Percentiles rank a stretch among this genome's conserved stretches.
Conservation (phyloP, 2,329 filamentous ascomycete species). For the Zasmidium angulare region DNA sequence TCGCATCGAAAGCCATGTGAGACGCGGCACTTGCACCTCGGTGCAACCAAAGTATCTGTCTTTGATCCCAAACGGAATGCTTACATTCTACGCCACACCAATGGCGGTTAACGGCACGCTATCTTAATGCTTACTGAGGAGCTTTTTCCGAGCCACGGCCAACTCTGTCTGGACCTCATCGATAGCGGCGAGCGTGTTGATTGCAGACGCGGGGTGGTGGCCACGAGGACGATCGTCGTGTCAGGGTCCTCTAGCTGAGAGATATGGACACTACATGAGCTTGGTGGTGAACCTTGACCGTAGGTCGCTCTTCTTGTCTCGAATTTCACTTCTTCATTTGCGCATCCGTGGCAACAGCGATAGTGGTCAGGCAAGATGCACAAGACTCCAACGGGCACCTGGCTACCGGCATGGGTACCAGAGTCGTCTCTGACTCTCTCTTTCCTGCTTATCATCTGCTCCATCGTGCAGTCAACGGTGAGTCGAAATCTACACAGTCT, state of each 20-base stretch:
- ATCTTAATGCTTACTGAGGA: not conserved
- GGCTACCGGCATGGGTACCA: conserved; percentile 28
- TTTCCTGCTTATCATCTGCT: conserved; percentile 25
- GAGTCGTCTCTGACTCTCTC: conserved; percentile 23
- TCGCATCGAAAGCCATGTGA: not conserved
- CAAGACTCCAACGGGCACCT: conserved; percentile 21
- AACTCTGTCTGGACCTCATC: not conserved
- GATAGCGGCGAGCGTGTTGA: not conserved
- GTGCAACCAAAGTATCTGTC: not conserved
- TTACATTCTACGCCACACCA: not conserved
- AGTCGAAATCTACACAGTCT: not conserved
- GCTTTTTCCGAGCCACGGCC: not conserved
- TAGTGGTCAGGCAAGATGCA: conserved; percentile 18
- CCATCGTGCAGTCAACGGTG: conserved; percentile 21
- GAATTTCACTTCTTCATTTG: not conserved
- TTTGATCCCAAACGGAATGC: not conserved
- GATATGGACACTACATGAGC: not conserved
- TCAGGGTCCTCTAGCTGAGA: not conserved
- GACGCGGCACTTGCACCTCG: not conserved
- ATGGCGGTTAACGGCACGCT: not conserved
- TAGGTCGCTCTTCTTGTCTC: not conserved
- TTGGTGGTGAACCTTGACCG: not conserved
- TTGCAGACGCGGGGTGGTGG: not conserved
- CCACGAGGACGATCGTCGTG: not conserved
- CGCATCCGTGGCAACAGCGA: not conserved